Evolutionary conservation across 257 asterid genomes (phyloP), one percentile per base, ranked within the genome.

Genomic region (Gentiana straminea): DNA sequence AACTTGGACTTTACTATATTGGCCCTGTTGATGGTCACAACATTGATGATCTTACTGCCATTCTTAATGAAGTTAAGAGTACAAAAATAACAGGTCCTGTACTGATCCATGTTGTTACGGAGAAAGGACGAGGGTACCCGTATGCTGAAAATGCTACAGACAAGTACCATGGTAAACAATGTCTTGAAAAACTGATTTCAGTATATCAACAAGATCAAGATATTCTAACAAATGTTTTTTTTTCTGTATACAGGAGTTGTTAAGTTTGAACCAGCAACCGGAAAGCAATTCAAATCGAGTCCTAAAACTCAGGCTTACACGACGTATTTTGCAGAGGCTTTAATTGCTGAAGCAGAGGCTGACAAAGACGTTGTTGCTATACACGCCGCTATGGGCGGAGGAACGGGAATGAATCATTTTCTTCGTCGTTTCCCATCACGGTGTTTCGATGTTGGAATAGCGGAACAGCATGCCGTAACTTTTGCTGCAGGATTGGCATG

Each of bases 301-400:
- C 1, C 70, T 2, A 55, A 70, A 2, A 77, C 84, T 0, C 50
- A 55, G n/a, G 49, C 86, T 1, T 81, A 81, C 57, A 84, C 94
- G 0, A 79, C 73, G 45, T 84, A 81, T 70, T 84, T 84, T 53
- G 94, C 89, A 0, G 77, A 77, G 55, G 59, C 86, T 4, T 49
- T 84, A 7, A 66, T 77, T 2, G 77, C 83, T 0, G 89, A 84
- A 66, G 89, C 94, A 0, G 81, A 75, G 75, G 15, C 48, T 7
- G 94, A 84, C 62, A 66, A 75, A 3, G 73, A 68, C 48, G 64
- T 84, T 6, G 77, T 84, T n/a, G 94, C 94, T 0, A 72, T 84
- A n/a, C 94, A 81, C 61, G 94, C 89, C 0, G 89, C 94, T 0
- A 84, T 81, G 94, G 94, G 89, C 37, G 94, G 89, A 1, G 94